Base-by-base conservation (phyloP, 495 filamentous ascomycete species). In the Aspergillus ellipticus region DNA sequence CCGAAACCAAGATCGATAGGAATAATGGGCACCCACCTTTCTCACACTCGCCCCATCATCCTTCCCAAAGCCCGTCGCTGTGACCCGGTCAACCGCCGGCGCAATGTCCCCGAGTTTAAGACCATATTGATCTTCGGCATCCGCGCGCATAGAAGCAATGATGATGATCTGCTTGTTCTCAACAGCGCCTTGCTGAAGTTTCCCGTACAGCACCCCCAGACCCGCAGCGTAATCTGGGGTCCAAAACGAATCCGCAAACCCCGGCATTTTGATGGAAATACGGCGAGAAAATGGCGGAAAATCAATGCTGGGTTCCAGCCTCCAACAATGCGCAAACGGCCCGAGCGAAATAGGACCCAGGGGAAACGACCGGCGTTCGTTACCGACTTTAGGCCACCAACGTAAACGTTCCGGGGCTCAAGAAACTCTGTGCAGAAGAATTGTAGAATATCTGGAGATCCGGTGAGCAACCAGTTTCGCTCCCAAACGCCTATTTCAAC, bases 1-100 rank as follows among this genome's bases (percentile, higher is more conserved):
- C 35, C 35, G 11, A 13, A 39, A 13, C 35, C 11, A n/a, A 39
- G 5, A 39, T 39, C 35, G 11, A n/a, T n/a, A 42, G 13, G 26
- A 42, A 19, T 42, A 6, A 42, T 22, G 11, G 16, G 48, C 54
- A 67, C 79, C 59, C 72, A 94, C 91, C 86, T 97, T 97, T 60
- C 90, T 82, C 60, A 95, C 86, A 70, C 91, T 99, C 42, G 94
- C 95, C 63, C 94, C 94, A 75, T 99, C 94, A 73, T 99, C 94
- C 67, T 88, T 88, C 42, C 75, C 74, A 68, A 99, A 99, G 43
- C 94, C 94, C 20, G 58, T 61, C n/a, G 88, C 86, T 11, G 81
- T 71, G 64, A 95, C 80, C 62, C 84, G 87, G 71, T 96, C 90
- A 51, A 92, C 87, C 6, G 85, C 82, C 16, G 92, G 88, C 52